phyloP scores from a whole-genome alignment of 257 asterid species.

The Rubia yunnanensis region DNA sequence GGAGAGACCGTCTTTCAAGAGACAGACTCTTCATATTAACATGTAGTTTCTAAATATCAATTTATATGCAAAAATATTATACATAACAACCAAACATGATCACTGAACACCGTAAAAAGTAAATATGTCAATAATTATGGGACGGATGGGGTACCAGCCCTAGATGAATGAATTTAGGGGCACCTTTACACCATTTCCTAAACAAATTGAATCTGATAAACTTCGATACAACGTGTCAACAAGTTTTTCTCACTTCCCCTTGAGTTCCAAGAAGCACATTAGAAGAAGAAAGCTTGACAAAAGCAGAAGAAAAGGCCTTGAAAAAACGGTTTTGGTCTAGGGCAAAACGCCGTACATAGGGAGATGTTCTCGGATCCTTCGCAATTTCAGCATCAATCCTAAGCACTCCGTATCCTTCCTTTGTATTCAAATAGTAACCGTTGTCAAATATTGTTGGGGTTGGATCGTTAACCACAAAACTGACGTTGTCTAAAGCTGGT shows the following conservation, averaged over 20 bases:
- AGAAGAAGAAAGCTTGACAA: slow-evolving; percentile 32
- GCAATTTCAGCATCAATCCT: slow-evolving; percentile 37
- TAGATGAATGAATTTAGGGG: not conserved
- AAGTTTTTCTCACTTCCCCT: slow-evolving; percentile 31
- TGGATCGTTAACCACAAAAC: slow-evolving; percentile 21
- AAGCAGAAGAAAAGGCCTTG: slow-evolving; percentile 36
- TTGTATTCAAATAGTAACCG: slow-evolving; percentile 23
- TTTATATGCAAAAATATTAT: too few species aligned
- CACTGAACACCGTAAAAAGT: too few species aligned
- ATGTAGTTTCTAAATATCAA: too few species aligned
- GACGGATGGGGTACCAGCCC: too few species aligned
- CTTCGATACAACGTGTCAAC: slow-evolving; percentile 19
- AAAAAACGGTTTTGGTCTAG: slow-evolving; percentile 23
- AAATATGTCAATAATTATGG: too few species aligned
- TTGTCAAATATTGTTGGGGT: slow-evolving; percentile 16
- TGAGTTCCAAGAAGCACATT: slow-evolving; percentile 33
- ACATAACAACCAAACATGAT: too few species aligned
- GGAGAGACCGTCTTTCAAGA: too few species aligned
- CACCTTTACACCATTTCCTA: not conserved
- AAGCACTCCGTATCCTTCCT: slow-evolving; percentile 30
- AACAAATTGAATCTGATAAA: not conserved
- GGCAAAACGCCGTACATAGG: slow-evolving; percentile 29
- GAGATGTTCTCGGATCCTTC: slow-evolving; percentile 29
- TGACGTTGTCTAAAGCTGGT: slow-evolving; percentile 5
- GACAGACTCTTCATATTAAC: too few species aligned